A percentile compares a stretch with the other conserved stretches of the same genome.
phyloP scores from a whole-genome alignment of 495 filamentous ascomycete genomes.

The Clavariopsis aquatica region DNA sequence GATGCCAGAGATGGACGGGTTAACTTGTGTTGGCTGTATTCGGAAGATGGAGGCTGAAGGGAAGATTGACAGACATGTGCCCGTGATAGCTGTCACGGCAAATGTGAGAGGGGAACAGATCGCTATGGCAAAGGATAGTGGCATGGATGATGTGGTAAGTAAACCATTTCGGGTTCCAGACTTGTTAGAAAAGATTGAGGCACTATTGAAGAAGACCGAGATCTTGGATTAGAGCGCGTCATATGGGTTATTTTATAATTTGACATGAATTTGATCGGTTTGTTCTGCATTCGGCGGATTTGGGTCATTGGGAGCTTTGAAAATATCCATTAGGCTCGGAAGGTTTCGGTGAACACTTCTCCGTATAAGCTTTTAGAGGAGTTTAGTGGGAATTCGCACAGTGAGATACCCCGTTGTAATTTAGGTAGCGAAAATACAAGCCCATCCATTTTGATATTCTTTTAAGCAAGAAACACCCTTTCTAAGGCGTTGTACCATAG shows the following conservation, averaged over 20 bases:
- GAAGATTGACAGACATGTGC: conserved; percentile 2
- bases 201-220: background rate
- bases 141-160: conserved; percentile 37
- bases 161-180: conserved; percentile 25
- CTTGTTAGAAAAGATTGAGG: conserved; percentile 16
- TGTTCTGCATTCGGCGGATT: too few species aligned
- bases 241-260: too few species aligned
- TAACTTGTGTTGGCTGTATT: conserved; percentile 35
- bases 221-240: too few species aligned
- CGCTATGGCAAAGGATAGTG: conserved; percentile 32
- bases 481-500: background rate
- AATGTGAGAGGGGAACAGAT: conserved; percentile 41
- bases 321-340: too few species aligned
- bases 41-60: conserved; percentile 33
- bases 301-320: too few species aligned
- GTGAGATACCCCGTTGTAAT: too few species aligned
- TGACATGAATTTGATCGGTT: too few species aligned
- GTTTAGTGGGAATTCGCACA: too few species aligned
- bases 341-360: too few species aligned
- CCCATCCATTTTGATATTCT: too few species aligned
- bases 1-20: conserved; percentile 45
- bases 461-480: background rate
- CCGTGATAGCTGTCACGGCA: conserved; percentile 40
- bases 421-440: too few species aligned
- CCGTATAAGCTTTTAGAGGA: too few species aligned